phyloP scores from a whole-genome alignment of 2,329 filamentous ascomycete genomes.

The Fusarium guadeloupense region DNA sequence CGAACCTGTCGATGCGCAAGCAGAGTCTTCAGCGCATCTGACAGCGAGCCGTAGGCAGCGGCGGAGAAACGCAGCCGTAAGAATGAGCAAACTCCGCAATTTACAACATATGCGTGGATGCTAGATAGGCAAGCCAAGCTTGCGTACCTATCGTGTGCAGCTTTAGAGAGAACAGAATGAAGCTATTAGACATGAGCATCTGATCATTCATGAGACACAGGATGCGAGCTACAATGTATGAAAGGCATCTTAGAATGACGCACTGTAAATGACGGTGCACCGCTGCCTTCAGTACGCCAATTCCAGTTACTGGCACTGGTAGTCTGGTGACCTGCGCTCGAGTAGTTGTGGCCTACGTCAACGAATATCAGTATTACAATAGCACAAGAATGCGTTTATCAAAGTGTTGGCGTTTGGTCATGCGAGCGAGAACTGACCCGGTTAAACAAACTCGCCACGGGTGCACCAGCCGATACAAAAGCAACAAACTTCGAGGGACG shows the following conservation, averaged over 20 bases:
- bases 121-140: slow-evolving; percentile 21
- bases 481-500: neutral
- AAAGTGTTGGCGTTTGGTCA: neutral
- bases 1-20: neutral
- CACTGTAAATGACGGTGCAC: slow-evolving; percentile 5
- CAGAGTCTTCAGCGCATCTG: neutral
- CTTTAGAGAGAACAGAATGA: neutral
- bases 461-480: slow-evolving; percentile 8
- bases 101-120: neutral
- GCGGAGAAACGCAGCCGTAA: slow-evolving; percentile 22
- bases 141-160: slow-evolving; percentile 7
- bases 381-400: slow-evolving; percentile 4
- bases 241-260: slow-evolving; percentile 12
- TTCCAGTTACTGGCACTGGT: neutral
- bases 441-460: slow-evolving; percentile 25
- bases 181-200: neutral
- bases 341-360: no score
- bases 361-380: slow-evolving; percentile 19
- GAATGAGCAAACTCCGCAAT: neutral
- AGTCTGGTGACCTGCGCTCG: slow-evolving; percentile 9
- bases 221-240: slow-evolving; percentile 8
- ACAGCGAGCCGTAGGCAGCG: slow-evolving; percentile 28
- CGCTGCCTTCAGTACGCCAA: slow-evolving; percentile 33
- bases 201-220: slow-evolving; percentile 5
- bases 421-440: neutral